Percentiles rank a stretch among this genome's conserved stretches.
phyloP scores from a whole-genome alignment of 1,139 yeast species.

The Blastobotrys arbuscula region DNA sequence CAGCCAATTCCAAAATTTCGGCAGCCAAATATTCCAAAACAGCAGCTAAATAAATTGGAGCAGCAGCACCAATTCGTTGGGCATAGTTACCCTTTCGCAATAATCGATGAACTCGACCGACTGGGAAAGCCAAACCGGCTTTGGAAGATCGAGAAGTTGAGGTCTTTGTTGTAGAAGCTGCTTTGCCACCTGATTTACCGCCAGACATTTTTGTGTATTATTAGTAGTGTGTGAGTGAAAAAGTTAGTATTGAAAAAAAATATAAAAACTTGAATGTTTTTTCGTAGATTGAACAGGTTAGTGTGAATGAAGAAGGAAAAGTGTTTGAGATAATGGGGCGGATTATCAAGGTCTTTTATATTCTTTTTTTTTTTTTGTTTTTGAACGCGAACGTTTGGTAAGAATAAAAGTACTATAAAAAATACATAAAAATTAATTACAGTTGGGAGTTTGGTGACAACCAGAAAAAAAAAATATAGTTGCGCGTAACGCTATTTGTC shows the following conservation, averaged over 20 bases:
- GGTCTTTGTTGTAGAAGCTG: constrained; percentile 84
- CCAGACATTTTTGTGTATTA: constrained; percentile 86
- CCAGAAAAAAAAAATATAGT: no score
- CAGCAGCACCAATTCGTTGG: constrained; percentile 99
- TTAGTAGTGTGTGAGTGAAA: constrained; percentile 2
- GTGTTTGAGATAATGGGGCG: constrained; percentile 16
- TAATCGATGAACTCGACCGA: constrained; percentile 97
- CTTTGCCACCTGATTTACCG: constrained; percentile 94
- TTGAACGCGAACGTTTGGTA: neutral
- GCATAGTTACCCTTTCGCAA: constrained; percentile 98
- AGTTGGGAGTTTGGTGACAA: neutral
- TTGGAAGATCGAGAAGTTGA: constrained; percentile 96
- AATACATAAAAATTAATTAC: neutral
- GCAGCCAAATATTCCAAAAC: constrained; percentile 96
- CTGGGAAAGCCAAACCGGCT: constrained; percentile 99
- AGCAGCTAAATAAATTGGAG: constrained; percentile 92
- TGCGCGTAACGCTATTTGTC: neutral
- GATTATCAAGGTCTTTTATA: constrained; percentile 7
- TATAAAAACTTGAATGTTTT: constrained; percentile 21
- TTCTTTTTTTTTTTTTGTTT: neutral
- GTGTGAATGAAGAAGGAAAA: constrained; percentile 18
- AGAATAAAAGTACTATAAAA: neutral
- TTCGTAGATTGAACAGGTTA: constrained; percentile 22
- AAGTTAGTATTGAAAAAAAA: neutral
- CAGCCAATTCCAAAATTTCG: constrained; percentile 96